phyloP scores from a whole-genome alignment of 2,329 filamentous ascomycete genomes.

The Tolypocladium album region DNA sequence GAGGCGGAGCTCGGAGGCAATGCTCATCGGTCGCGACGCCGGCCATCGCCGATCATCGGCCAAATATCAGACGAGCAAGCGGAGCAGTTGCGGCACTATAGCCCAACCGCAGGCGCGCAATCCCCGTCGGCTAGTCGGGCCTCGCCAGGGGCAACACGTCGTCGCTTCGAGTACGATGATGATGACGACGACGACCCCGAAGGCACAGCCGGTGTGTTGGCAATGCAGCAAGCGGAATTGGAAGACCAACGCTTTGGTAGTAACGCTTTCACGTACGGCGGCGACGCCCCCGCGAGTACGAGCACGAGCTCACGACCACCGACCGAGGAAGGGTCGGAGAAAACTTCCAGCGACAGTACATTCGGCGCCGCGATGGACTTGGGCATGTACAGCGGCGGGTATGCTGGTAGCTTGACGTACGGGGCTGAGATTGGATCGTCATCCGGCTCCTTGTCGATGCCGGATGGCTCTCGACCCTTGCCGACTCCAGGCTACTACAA shows the following conservation, averaged over 20 bases:
- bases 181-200: constrained; percentile 87
- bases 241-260: constrained; percentile 47
- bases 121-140: constrained; percentile 10
- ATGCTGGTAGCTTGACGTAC: constrained; percentile 40
- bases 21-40: constrained; percentile 18
- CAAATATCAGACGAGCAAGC: constrained; percentile 34
- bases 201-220: constrained; percentile 71
- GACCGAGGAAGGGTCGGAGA: constrained; percentile 35
- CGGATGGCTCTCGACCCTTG: constrained; percentile 35
- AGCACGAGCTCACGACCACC: constrained; percentile 28
- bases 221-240: constrained; percentile 75
- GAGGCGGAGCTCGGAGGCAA: constrained; percentile 38
- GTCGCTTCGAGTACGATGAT: constrained; percentile 22
- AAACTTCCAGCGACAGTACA: constrained; percentile 57
- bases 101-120: constrained; percentile 36
- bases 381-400: constrained; percentile 64
- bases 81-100: constrained; percentile 36
- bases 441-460: constrained; percentile 24
- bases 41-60: constrained; percentile 33
- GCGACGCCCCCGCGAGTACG: background rate
- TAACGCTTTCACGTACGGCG: constrained; percentile 17
- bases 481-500: constrained; percentile 30
- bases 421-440: constrained; percentile 34
- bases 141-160: constrained; percentile 2
- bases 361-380: constrained; percentile 58